Conservation (phyloP, 306 rosid genomes). For the Vigna nakashimae region DNA sequence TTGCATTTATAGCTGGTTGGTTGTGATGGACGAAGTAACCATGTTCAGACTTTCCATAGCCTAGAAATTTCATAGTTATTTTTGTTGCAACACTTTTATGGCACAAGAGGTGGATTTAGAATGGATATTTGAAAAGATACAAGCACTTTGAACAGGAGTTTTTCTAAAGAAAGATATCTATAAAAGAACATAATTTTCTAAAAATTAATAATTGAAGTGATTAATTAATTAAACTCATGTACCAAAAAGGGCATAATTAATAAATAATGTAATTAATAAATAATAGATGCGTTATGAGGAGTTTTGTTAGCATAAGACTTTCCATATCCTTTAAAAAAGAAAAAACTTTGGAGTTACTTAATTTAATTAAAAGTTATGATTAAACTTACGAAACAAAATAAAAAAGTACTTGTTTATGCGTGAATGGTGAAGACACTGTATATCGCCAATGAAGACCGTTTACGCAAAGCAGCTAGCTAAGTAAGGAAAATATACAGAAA, state of each 20-base stretch:
- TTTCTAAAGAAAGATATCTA: too few relatives aligned
- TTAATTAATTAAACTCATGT: not conserved
- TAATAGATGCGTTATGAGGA: not conserved
- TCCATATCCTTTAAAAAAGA: not conserved
- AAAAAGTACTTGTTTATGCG: not conserved
- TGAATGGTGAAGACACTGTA: not conserved
- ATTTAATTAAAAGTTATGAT: not conserved
- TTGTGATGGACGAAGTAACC: too few relatives aligned
- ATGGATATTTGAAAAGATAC: too few relatives aligned
- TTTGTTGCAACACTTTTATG: too few relatives aligned
- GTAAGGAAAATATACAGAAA: not conserved
- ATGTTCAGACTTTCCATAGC: too few relatives aligned
- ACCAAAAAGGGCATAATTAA: not conserved
- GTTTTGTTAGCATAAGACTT: not conserved
- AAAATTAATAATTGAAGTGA: not conserved
- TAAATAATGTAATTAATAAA: not conserved
- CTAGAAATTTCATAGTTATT: not conserved
- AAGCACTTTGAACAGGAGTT: too few relatives aligned
- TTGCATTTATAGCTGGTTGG: too few relatives aligned
- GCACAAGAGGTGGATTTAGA: too few relatives aligned
- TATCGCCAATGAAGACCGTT: not conserved
- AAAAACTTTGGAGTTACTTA: not conserved
- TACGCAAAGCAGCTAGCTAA: not conserved
- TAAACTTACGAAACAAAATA: not conserved
- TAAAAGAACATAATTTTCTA: not conserved